Evolutionary conservation across 2,329 filamentous ascomycete species (phyloP).

Genomic region (Epichloe uncinata): DNA sequence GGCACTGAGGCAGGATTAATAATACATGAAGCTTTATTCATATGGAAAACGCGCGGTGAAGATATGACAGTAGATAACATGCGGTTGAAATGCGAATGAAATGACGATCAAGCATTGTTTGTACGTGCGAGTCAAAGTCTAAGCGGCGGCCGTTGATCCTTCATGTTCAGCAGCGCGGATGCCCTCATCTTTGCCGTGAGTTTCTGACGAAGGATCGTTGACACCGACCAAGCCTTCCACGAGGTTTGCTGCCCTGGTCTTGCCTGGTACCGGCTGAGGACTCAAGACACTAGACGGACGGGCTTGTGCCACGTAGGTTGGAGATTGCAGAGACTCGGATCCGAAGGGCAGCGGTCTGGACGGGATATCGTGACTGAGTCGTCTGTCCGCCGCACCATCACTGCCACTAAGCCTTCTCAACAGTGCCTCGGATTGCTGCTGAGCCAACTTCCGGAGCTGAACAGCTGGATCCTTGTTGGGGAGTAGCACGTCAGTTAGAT

Average conservation of each 20-base stretch:
- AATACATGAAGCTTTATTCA: neutral
- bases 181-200: neutral
- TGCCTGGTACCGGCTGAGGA: constrained; percentile 4
- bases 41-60: neutral
- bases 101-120: neutral
- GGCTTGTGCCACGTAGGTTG: constrained; percentile 16
- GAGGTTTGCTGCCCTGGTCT: neutral
- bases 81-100: no score
- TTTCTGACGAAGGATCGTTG: neutral
- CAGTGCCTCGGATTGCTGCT: constrained; percentile 51
- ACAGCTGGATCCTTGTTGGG: constrained; percentile 52
- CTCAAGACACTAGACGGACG: constrained; percentile 5
- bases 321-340: constrained; percentile 27
- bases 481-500: constrained; percentile 39
- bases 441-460: constrained; percentile 57
- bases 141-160: neutral
- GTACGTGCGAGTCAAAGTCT: neutral
- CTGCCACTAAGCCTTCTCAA: constrained; percentile 35
- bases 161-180: neutral
- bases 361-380: constrained; percentile 30
- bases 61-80: neutral
- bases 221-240: neutral
- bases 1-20: no score
- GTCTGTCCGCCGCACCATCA: constrained; percentile 13
- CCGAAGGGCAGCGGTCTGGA: constrained; percentile 38